Evolutionary conservation across 352 stramenopile genomes (phyloP), one percentile per base, ranked within the genome.

Genomic region (Phytophthora constricta): DNA sequence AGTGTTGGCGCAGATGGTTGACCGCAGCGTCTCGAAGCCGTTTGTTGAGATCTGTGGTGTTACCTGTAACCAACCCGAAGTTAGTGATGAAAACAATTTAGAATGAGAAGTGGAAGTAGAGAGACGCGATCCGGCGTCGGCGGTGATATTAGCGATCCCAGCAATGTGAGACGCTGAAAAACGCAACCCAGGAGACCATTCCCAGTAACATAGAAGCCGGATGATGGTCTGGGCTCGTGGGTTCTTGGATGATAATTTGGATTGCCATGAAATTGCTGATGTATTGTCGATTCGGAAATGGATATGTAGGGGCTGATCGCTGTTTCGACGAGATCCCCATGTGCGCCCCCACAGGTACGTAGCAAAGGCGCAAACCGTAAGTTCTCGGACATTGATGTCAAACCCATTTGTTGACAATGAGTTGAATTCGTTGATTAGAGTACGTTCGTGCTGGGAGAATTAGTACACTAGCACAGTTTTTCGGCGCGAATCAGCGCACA

Each of bases 201-300:
- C 37, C 58, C 49, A 66, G 0, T 17, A 23, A 16, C 28, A 4
- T 17, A 62, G 4, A 27, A 58, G 33, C 3, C 31, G 9, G 5
- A 46, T 46, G 9, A 62, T 7, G 4, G 27, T 22, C 33, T 68
- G 65, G 0, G 54, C 53, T 4, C 53, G 53, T 1, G 54, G 17
- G 11, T n/a, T n/a, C n/a, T 68, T 74, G 4, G 16, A 41, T 14
- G 37, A 46, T 2, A 69, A 25, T 1, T 56, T 39, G 0, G 41
- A 28, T 9, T 67, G 59, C 60, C 66, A 74, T 4, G 66, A n/a
- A 1, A 67, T 37, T 1, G 43, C 55, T 0, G 63, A 68, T 2
- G 45, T 72, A 25, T 65, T 72, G 46, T 72, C 59, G 34, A 68
- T 67, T 4, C 8, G n/a, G 47, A 76, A 67, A 3, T 64, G 62